Percentiles rank a stretch among this genome's conserved stretches.
Conservation (phyloP, 257 asterid species). For the Cynanchum wilfordii region DNA sequence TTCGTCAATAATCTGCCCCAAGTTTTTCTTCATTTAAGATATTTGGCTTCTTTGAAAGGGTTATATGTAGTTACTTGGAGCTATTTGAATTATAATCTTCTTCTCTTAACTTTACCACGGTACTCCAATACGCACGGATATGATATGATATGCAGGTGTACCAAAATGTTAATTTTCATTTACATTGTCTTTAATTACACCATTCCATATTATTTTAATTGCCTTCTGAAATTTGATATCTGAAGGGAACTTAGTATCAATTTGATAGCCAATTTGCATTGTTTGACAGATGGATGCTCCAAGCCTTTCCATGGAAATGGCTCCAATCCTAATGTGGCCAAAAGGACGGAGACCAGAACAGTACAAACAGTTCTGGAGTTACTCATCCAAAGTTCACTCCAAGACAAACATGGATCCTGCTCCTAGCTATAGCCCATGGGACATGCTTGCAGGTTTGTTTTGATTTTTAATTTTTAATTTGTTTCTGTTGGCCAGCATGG, state of each 20-base stretch:
- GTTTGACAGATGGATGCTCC: conserved; percentile 79
- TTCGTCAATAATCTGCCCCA: neutral
- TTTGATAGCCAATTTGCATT: neutral
- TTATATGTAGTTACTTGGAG: neutral
- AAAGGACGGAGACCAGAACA: conserved; percentile 61
- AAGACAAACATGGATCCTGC: conserved; percentile 30
- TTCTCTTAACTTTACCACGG: neutral
- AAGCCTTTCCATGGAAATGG: conserved; percentile 85
- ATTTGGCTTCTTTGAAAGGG: neutral
- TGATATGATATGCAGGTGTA: neutral
- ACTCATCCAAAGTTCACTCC: conserved; percentile 40
- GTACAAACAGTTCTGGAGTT: conserved; percentile 56
- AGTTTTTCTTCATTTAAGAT: neutral
- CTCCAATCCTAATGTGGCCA: conserved; percentile 84
- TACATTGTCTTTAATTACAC: neutral
- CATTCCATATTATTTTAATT: neutral
- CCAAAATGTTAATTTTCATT: neutral
- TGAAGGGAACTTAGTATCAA: neutral
- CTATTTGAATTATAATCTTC: neutral
- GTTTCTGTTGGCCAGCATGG: neutral
- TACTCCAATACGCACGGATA: neutral
- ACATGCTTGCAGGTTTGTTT: conserved; percentile 57
- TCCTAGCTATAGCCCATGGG: conserved; percentile 43
- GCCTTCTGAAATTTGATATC: neutral
- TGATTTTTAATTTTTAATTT: neutral